Percentiles rank a stretch among this genome's conserved stretches.
Conservation (phyloP, 1,139 yeast genomes). For the Pichia sp. region DNA sequence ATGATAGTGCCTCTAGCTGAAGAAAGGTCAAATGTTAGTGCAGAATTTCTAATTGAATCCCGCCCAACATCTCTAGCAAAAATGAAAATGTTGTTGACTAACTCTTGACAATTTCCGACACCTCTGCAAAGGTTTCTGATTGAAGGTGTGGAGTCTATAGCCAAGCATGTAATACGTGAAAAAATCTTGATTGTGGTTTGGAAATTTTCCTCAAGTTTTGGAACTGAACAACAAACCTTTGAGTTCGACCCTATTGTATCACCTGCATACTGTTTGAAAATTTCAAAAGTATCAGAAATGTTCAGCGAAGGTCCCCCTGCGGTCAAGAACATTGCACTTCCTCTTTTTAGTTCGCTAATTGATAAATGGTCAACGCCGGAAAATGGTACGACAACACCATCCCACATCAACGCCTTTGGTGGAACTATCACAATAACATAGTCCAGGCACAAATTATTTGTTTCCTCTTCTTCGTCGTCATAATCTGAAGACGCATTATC, state of each 20-base stretch:
- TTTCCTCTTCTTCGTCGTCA: slow-evolving; percentile 41
- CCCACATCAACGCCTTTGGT: slow-evolving; percentile 86
- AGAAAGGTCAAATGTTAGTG: slow-evolving; percentile 34
- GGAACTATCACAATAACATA: slow-evolving; percentile 76
- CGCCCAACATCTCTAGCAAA: slow-evolving; percentile 84
- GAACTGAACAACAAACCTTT: slow-evolving; percentile 68
- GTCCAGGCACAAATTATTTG: slow-evolving; percentile 33
- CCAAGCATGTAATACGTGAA: slow-evolving; percentile 64
- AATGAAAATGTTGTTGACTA: slow-evolving; percentile 70
- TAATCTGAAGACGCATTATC: slow-evolving; percentile 21
- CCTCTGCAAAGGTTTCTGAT: slow-evolving; percentile 50
- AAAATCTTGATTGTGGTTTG: slow-evolving; percentile 62
- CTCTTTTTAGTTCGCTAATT: slow-evolving; percentile 50
- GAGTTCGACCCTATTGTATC: slow-evolving; percentile 49
- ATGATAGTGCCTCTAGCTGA: slow-evolving; percentile 66
- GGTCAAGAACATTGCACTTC: slow-evolving; percentile 67
- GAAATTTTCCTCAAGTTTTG: slow-evolving; percentile 72
- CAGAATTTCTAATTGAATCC: slow-evolving; percentile 62
- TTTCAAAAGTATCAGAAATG: slow-evolving; percentile 41
- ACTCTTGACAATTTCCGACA: slow-evolving; percentile 58
- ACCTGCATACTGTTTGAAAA: slow-evolving; percentile 49
- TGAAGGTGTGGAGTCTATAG: slow-evolving; percentile 58
- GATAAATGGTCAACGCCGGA: slow-evolving; percentile 33
- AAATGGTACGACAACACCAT: slow-evolving; percentile 67
- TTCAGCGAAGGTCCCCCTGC: slow-evolving; percentile 52